These are phyloP conservation scores for Sclerotinia spermophila DNA, from an alignment of 2,329 filamentous ascomycete species.

Conservation along the genomic window DNA sequence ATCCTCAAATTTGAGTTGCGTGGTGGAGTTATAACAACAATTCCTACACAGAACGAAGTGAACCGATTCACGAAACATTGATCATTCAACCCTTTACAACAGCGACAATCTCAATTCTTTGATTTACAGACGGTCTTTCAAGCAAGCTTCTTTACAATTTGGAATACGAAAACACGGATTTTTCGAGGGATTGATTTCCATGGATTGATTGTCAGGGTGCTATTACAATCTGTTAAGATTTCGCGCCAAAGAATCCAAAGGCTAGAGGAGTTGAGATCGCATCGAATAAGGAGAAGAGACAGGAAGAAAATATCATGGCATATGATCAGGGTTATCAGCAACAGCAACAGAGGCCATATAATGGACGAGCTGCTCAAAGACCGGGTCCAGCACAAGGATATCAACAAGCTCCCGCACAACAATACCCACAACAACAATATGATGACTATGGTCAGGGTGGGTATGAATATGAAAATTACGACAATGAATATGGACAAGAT, in stretches of 20 bases:
- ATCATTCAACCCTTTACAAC: neutral
- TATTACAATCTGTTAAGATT: slow-evolving; percentile 2
- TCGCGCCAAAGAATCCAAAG: neutral
- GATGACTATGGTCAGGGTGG: slow-evolving; percentile 34
- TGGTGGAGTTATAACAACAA: slow-evolving; percentile 4
- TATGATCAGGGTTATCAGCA: slow-evolving; percentile 36
- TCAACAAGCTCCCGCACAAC: slow-evolving; percentile 37
- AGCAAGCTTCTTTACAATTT: neutral
- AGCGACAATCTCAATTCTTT: neutral
- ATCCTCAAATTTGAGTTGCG: slow-evolving; percentile 11
- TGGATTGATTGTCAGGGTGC: neutral
- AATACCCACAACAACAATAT: slow-evolving; percentile 63
- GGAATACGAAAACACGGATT: neutral
- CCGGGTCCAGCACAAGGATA: slow-evolving; percentile 33
- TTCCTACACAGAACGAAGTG: neutral
- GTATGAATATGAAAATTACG: slow-evolving; percentile 34
- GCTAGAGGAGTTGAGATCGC: neutral
- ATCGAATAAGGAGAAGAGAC: neutral
- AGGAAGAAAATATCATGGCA: slow-evolving; percentile 29
- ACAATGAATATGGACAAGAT: slow-evolving; percentile 30
- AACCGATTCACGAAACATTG: slow-evolving; percentile 15
- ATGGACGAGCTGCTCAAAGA: slow-evolving; percentile 31
- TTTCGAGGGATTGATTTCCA: neutral
- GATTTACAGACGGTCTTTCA: neutral
- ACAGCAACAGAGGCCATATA: slow-evolving; percentile 33